A percentile compares a stretch with the other conserved stretches of the same genome.
Evolutionary conservation across 2,329 filamentous ascomycete species (phyloP).

Genomic region (Pezicula neosporulosa): DNA sequence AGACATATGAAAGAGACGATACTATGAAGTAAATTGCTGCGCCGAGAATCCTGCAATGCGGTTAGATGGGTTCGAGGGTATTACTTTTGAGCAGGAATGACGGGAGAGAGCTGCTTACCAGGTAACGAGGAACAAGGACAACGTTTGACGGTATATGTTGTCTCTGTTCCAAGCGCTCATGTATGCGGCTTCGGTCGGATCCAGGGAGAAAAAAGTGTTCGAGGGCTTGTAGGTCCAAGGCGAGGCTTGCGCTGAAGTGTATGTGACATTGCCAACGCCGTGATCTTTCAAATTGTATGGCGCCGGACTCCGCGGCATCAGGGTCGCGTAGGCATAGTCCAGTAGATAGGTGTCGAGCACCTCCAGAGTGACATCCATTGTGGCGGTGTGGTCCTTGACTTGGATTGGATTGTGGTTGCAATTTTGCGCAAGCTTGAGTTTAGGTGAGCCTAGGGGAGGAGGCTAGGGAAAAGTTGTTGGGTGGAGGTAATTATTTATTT

Average conservation of each 20-base stretch:
- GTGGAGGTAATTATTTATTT: no score
- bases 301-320: conserved; percentile 58
- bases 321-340: conserved; percentile 72
- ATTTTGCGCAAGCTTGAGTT: neutral
- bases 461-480: no score
- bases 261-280: conserved; percentile 46
- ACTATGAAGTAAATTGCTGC: conserved; percentile 80
- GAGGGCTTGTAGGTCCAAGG: conserved; percentile 70
- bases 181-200: conserved; percentile 74
- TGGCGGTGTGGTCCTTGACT: conserved; percentile 25
- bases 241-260: conserved; percentile 51
- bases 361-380: conserved; percentile 92
- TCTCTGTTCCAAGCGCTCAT: conserved; percentile 75
- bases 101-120: conserved; percentile 67
- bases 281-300: conserved; percentile 47
- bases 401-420: neutral
- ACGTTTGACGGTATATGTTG: conserved; percentile 69
- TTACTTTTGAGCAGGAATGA: neutral
- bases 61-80: conserved; percentile 7
- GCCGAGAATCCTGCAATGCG: conserved; percentile 70
- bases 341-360: conserved; percentile 76
- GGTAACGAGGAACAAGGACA: conserved; percentile 79
- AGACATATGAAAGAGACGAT: conserved; percentile 77
- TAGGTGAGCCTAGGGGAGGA: no score
- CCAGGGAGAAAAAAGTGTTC: conserved; percentile 63